A percentile compares a stretch with the other conserved stretches of the same genome.
phyloP scores from a whole-genome alignment of 140 eudicot species.

The Oenanthe javanica region DNA sequence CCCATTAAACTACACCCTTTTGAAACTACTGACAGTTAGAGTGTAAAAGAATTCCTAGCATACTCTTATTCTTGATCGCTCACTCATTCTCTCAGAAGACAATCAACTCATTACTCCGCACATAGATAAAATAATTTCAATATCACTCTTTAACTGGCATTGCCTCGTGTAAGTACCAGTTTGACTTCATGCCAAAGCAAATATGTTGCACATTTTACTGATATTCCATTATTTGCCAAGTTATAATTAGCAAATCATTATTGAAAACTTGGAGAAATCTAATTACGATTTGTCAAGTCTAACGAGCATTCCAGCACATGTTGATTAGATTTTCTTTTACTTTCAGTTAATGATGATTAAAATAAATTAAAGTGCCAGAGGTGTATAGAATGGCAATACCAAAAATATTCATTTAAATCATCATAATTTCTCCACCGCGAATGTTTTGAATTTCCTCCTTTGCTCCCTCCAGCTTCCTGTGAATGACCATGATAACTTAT shows the following conservation, averaged over 20 bases:
- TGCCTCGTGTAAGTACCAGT: neutral
- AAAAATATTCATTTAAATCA: conserved; percentile 87
- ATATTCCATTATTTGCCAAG: neutral
- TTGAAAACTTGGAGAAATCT: neutral
- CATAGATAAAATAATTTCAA: neutral
- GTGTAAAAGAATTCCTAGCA: neutral
- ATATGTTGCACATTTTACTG: neutral
- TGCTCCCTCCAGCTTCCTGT: conserved; percentile 74
- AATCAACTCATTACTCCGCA: neutral
- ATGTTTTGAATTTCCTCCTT: conserved; percentile 57
- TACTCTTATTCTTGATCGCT: neutral
- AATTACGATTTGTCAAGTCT: neutral
- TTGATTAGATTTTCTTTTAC: neutral
- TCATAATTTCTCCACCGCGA: conserved; percentile 92
- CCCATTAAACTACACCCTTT: neutral
- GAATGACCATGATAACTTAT: neutral
- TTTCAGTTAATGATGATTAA: neutral
- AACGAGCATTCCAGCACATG: neutral
- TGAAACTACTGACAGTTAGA: neutral
- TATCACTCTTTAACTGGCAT: neutral
- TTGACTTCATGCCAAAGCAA: neutral
- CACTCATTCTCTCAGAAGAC: neutral
- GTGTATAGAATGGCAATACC: conserved; percentile 31
- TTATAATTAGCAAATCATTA: neutral
- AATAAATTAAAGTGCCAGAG: neutral